Base-by-base conservation (phyloP, 805 yeast genomes). In the Kodamaea restingae region DNA sequence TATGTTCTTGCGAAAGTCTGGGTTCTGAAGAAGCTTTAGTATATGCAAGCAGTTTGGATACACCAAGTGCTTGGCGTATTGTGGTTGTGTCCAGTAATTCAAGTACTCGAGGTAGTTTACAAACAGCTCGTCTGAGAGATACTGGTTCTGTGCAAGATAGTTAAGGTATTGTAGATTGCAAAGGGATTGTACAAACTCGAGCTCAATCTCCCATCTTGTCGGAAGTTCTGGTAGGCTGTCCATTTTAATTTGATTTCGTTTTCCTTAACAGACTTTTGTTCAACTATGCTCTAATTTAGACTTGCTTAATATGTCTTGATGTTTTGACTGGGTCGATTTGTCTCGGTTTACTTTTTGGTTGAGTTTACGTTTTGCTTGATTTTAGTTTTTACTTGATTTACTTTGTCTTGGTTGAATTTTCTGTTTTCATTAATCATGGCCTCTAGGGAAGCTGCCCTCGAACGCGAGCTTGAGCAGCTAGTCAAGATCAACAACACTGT, bases 101-200 rank as follows among this genome's bases (percentile, higher is more conserved):
- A 91, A 68, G 55, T 91, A 91, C 18, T 80, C 72, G 44, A 91
- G 64, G 55, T 91, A 91, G 43, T 78, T 76, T 22, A 88, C 66
- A 50, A 91, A 90, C 37, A 75, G 73, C 20, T 74, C 79, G 51
- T 84, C 82, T 50, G 83, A 81, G 9, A 90, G 67, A 54, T 80
- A 80, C 41, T 81, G 80, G 49, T 81, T 84, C 60, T 90, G 96
- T 2, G 96, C 96, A 18, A 91, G 69, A 52, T 79, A 88, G 47
- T 87, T 81, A 40, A 91, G 71, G 55, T 90, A 91, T 58, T 84
- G 95, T 32, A 91, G 80, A 59, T 91, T 93, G 2, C 96, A 87
- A 24, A 91, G 70, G 11, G 95, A 82, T 62, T 91, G 98, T 3
- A 91, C 95, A 62, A 91, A 91, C 76, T 85, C 97, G n/a, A 86